These are phyloP conservation scores for Stephania japonica DNA, from an alignment of 164 flowering plant species.

Conservation along the genomic window DNA sequence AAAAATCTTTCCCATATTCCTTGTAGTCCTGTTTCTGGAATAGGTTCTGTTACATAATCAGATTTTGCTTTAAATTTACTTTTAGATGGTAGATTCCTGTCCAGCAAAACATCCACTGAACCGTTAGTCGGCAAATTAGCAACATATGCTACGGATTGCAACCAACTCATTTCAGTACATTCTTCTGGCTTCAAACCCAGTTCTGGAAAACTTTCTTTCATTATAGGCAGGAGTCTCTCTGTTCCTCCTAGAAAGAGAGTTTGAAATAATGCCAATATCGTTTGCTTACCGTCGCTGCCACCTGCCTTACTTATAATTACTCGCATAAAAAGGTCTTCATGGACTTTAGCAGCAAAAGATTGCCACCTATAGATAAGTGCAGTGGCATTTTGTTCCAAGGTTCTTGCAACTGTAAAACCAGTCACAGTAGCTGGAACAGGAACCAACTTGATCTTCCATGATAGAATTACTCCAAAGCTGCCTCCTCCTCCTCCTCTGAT, in stretches of 20 bases:
- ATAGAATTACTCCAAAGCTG: slow-evolving; percentile 5
- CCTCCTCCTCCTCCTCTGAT: slow-evolving; percentile 12
- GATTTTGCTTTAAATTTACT: background rate
- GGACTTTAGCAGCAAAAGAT: slow-evolving; percentile 3
- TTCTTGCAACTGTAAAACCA: background rate
- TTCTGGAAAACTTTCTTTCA: slow-evolving; percentile 8
- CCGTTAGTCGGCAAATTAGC: background rate
- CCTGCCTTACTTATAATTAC: background rate
- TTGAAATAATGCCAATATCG: background rate
- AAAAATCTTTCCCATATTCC: slow-evolving; percentile 16
- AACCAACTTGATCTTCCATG: slow-evolving; percentile 8
- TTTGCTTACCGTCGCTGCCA: background rate
- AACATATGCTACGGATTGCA: slow-evolving; percentile 1
- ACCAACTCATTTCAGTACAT: slow-evolving; percentile 8
- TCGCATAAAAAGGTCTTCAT: slow-evolving; percentile 4
- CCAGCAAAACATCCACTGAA: background rate
- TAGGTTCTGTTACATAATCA: slow-evolving; percentile 12
- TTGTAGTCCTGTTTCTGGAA: slow-evolving; percentile 11
- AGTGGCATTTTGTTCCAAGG: slow-evolving; percentile 9
- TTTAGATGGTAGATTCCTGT: background rate
- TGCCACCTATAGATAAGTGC: slow-evolving; percentile 9
- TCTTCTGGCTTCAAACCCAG: slow-evolving; percentile 4
- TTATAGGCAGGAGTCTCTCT: background rate
- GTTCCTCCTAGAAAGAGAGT: slow-evolving; percentile 3
- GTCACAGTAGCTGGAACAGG: slow-evolving; percentile 11